Percentiles rank a stretch among this genome's conserved stretches.
Evolutionary conservation across 2,329 filamentous ascomycete species (phyloP).

Genomic region (Pseudocercospora fuligena): DNA sequence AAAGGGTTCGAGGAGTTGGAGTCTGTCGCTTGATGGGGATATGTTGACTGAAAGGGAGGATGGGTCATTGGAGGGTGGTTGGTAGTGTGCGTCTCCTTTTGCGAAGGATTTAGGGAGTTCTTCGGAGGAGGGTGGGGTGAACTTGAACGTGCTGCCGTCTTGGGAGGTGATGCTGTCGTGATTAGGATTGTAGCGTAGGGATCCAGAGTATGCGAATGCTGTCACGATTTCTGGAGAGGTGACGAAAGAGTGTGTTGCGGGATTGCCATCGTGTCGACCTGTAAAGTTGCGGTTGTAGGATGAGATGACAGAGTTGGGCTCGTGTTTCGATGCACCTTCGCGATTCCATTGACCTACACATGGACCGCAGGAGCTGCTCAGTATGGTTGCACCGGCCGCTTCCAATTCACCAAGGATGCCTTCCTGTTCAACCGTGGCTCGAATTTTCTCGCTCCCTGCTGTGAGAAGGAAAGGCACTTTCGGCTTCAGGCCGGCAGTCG

Average conservation of each 20-base stretch:
- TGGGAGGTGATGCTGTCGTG: slow-evolving; percentile 91
- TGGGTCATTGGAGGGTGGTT: slow-evolving; percentile 86
- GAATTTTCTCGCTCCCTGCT: slow-evolving; percentile 94
- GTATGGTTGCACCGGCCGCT: slow-evolving; percentile 90
- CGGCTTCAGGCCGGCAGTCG: slow-evolving; percentile 90
- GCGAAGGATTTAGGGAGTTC: slow-evolving; percentile 84
- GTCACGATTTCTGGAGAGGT: slow-evolving; percentile 89
- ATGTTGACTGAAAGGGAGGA: slow-evolving; percentile 75
- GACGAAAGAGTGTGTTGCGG: slow-evolving; percentile 91
- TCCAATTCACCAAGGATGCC: slow-evolving; percentile 80
- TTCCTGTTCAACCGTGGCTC: slow-evolving; percentile 77
- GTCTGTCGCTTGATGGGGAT: slow-evolving; percentile 86
- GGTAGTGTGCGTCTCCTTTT: slow-evolving; percentile 57
- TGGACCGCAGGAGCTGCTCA: slow-evolving; percentile 91
- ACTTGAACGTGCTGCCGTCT: slow-evolving; percentile 94
- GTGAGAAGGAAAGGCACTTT: slow-evolving; percentile 94
- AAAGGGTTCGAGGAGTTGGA: slow-evolving; percentile 90
- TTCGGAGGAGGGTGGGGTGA: slow-evolving; percentile 77
- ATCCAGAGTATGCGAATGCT: slow-evolving; percentile 81
- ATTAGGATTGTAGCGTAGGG: slow-evolving; percentile 85
- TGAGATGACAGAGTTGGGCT: slow-evolving; percentile 94
- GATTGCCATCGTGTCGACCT: slow-evolving; percentile 94
- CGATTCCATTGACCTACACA: slow-evolving; percentile 48
- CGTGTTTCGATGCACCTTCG: slow-evolving; percentile 78
- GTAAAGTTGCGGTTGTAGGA: slow-evolving; percentile 99